Conservation (phyloP, 208 protist species). For the Trypanosoma platydactyli region DNA sequence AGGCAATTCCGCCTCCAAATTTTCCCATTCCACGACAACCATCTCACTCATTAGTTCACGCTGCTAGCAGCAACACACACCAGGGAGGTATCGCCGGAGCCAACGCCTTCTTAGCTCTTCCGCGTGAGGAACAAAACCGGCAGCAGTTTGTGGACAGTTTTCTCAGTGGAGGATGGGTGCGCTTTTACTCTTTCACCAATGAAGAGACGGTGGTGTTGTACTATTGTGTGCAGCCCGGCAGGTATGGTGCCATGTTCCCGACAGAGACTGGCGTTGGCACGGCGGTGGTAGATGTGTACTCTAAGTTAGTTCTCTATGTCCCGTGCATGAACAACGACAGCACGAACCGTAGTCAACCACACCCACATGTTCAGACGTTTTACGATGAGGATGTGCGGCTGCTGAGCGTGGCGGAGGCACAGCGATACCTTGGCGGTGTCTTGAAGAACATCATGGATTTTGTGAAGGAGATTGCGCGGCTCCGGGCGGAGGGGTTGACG, state of each 20-base stretch:
- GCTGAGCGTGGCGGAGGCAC: conserved; percentile 67
- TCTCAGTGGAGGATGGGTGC: conserved; percentile 82
- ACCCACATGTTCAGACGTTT: conserved; percentile 88
- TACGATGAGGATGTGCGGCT: conserved; percentile 85
- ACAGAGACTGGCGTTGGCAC: conserved; percentile 80
- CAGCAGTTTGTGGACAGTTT: conserved; percentile 85
- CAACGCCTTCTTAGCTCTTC: conserved; percentile 75
- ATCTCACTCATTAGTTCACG: conserved; percentile 21
- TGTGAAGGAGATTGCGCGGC: conserved; percentile 63
- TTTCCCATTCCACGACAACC: conserved; percentile 10
- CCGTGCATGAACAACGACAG: conserved; percentile 86
- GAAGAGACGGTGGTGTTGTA: conserved; percentile 84
- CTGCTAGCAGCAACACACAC: conserved; percentile 4
- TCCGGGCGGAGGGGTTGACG: conserved; percentile 67
- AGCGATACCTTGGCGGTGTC: conserved; percentile 71
- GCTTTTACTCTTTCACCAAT: conserved; percentile 81
- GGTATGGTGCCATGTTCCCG: conserved; percentile 85
- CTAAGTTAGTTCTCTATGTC: conserved; percentile 83
- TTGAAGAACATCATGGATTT: conserved; percentile 73
- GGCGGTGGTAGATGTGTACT: conserved; percentile 81
- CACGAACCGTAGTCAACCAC: conserved; percentile 76
- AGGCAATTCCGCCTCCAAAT: conserved; percentile 5
- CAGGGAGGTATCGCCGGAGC: conserved; percentile 6
- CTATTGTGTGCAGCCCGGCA: conserved; percentile 85
- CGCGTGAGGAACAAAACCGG: conserved; percentile 63